Conservation (phyloP, 2,329 filamentous ascomycete species). For the Ascochyta clinopodiicola region DNA sequence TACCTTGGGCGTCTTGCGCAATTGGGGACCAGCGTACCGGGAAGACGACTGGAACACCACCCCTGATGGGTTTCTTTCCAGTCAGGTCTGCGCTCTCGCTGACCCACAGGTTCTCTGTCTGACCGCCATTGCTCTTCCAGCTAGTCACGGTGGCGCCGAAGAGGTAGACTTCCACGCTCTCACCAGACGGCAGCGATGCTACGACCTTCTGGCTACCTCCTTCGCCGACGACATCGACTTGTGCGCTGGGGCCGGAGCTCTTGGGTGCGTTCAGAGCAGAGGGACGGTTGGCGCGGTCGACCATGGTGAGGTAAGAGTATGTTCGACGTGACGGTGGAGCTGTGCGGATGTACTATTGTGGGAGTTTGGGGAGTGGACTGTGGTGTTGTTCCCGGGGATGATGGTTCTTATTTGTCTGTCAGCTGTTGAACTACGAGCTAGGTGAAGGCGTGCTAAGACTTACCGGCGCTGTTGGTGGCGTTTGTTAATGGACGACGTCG, state of each 20-base stretch:
- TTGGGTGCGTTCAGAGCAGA: slow-evolving; percentile 68
- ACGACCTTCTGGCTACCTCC: slow-evolving; percentile 74
- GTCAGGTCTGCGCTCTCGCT: slow-evolving; percentile 82
- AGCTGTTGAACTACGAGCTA: background rate
- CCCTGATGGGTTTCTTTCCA: slow-evolving; percentile 86
- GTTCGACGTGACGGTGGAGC: slow-evolving; percentile 12
- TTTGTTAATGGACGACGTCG: slow-evolving; percentile 24
- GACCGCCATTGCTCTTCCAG: slow-evolving; percentile 82
- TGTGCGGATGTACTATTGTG: slow-evolving; percentile 6
- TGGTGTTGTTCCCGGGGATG: background rate
- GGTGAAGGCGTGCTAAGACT: slow-evolving; percentile 3
- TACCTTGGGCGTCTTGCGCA: background rate
- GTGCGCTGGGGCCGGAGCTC: slow-evolving; percentile 68
- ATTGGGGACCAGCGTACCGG: slow-evolving; percentile 66
- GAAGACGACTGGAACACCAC: slow-evolving; percentile 91
- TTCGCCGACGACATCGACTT: slow-evolving; percentile 78
- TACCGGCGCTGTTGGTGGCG: slow-evolving; percentile 17
- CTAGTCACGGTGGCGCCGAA: slow-evolving; percentile 90
- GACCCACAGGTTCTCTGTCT: slow-evolving; percentile 82
- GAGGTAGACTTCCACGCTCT: slow-evolving; percentile 85
- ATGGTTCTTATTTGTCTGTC: background rate
- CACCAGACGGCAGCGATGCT: slow-evolving; percentile 84
- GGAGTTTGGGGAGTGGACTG: background rate
- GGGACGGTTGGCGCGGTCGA: slow-evolving; percentile 85
- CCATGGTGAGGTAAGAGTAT: slow-evolving; percentile 57